Evolutionary conservation across 2,329 filamentous ascomycete species (phyloP).

Genomic region (Cryphonectria radicalis): DNA sequence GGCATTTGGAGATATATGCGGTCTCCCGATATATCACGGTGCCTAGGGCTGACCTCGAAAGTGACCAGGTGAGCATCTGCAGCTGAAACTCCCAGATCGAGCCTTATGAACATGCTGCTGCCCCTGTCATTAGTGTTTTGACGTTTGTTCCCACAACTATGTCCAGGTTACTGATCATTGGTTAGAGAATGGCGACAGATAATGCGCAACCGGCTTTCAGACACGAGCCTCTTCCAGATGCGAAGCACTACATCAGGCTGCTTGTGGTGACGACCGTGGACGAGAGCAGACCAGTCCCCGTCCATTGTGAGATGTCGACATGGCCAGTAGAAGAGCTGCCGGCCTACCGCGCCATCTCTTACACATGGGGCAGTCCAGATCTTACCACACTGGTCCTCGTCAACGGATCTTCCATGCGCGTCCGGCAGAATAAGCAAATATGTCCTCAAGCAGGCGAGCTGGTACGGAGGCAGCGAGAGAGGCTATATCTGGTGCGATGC

Average conservation of each 20-base stretch:
- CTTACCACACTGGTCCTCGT: neutral
- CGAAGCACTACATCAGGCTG: neutral
- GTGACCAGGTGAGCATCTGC: no score
- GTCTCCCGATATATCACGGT: neutral
- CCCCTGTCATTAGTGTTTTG: neutral
- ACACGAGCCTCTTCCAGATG: neutral
- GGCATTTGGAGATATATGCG: neutral
- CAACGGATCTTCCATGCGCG: neutral
- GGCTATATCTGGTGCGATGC: conserved; percentile 19
- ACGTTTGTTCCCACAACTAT: neutral
- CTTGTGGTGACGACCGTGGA: neutral
- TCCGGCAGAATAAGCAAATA: conserved; percentile 20
- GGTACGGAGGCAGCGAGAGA: neutral
- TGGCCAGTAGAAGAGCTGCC: neutral
- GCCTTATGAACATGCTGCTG: neutral
- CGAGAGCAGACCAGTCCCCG: neutral
- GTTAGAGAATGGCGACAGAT: neutral
- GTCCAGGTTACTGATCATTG: neutral
- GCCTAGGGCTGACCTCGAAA: neutral
- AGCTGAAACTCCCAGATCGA: neutral
- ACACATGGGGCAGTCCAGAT: conserved; percentile 12
- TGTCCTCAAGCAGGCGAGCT: conserved; percentile 15
- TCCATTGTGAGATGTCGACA: conserved; percentile 1
- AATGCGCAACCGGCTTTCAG: neutral
- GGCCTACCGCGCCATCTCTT: conserved; percentile 15